Conservation (phyloP, 345 rosid species). For the Kandelia obovata region DNA sequence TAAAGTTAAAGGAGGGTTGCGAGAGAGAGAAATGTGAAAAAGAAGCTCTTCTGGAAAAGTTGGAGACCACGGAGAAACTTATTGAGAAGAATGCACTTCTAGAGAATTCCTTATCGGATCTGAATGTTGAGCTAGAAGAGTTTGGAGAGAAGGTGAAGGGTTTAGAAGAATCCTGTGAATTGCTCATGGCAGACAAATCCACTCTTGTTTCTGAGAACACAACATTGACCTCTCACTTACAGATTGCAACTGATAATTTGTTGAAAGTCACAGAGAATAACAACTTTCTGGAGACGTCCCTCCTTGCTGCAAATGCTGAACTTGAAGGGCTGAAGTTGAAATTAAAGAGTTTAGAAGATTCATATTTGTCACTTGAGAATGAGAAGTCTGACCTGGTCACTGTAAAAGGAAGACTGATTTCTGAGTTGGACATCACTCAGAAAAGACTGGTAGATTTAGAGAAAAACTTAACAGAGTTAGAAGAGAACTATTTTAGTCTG, state of each 20-base stretch:
- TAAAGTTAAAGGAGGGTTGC: constrained; percentile 44
- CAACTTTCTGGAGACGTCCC: constrained; percentile 65
- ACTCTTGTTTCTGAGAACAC: constrained; percentile 62
- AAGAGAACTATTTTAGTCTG: constrained; percentile 40
- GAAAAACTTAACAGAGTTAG: constrained; percentile 45
- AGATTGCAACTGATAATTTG: constrained; percentile 44
- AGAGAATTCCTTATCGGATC: constrained; percentile 84
- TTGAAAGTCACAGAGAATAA: constrained; percentile 61
- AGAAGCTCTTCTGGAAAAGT: constrained; percentile 53
- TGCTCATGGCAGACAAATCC: constrained; percentile 60
- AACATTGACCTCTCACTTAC: constrained; percentile 49
- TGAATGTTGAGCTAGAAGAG: constrained; percentile 79
- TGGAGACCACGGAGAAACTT: constrained; percentile 74
- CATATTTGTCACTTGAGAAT: constrained; percentile 50
- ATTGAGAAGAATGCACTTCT: constrained; percentile 66
- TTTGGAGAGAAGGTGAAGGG: constrained; percentile 57
- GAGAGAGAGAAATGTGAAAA: constrained; percentile 60
- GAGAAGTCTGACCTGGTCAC: constrained; percentile 53
- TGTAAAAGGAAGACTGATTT: constrained; percentile 52
- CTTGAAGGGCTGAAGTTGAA: constrained; percentile 55
- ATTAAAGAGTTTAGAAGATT: constrained; percentile 58
- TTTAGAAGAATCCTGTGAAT: constrained; percentile 62
- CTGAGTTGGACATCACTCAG: constrained; percentile 47
- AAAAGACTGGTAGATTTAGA: constrained; percentile 52
- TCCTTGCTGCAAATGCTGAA: constrained; percentile 67